A percentile compares a stretch with the other conserved stretches of the same genome.
These are phyloP conservation scores for Wickerhamiella galacta DNA, from an alignment of 805 yeast species.

Conservation along the genomic window DNA sequence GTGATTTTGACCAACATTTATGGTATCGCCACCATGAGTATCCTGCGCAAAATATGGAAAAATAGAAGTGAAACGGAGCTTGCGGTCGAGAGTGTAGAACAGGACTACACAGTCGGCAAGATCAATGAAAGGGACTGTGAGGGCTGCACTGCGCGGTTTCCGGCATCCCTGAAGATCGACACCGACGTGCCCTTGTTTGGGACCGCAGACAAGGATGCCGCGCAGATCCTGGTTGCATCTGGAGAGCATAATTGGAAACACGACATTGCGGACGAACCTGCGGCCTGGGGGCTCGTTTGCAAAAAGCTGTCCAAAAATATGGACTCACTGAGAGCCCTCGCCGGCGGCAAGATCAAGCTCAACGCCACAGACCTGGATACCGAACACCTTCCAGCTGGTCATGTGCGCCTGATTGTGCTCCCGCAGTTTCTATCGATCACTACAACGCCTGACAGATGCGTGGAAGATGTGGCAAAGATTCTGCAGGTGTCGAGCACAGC, in stretches of 20 bases:
- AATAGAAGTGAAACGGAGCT: no score
- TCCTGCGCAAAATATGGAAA: no score
- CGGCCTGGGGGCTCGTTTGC: constrained; percentile 19
- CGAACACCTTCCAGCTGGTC: constrained; percentile 5
- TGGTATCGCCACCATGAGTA: no score
- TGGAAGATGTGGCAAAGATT: constrained; percentile 9
- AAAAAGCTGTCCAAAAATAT: constrained; percentile 21
- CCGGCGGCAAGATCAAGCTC: constrained; percentile 14
- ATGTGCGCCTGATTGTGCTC: constrained; percentile 12
- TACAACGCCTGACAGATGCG: constrained; percentile 15
- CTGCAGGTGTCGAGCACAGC: constrained; percentile 10
- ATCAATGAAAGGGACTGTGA: no score
- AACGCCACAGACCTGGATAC: constrained; percentile 16
- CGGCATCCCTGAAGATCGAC: constrained; percentile 29
- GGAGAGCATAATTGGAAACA: constrained; percentile 75
- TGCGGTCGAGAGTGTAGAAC: no score
- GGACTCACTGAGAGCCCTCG: constrained; percentile 6
- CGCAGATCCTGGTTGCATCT: constrained; percentile 69
- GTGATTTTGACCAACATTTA: no score
- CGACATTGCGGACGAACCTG: constrained; percentile 35
- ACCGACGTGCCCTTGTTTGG: constrained; percentile 40
- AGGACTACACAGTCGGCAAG: no score
- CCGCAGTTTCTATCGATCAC: constrained; percentile 22
- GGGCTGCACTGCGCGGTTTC: constrained; percentile 11
- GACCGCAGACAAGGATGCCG: constrained; percentile 47